A percentile compares a stretch with the other conserved stretches of the same genome.
These are phyloP conservation scores for Penicillium palitans DNA, from an alignment of 2,329 filamentous ascomycete species.

Conservation along the genomic window DNA sequence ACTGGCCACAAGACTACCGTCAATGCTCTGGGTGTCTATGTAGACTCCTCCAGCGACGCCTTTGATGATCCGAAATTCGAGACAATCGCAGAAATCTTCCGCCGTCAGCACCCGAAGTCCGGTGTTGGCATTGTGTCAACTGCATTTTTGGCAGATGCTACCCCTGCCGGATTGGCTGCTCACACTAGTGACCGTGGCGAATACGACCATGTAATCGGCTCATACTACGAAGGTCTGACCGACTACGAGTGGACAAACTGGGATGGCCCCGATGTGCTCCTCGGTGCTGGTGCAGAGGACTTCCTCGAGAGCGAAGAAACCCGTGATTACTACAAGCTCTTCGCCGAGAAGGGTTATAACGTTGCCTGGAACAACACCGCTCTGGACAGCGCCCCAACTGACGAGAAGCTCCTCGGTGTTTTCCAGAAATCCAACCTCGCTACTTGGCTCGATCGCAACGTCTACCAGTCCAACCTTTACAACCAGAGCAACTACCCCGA, in stretches of 20 bases:
- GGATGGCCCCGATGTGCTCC: slow-evolving; percentile 74
- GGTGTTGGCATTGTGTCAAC: slow-evolving; percentile 70
- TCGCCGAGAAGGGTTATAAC: slow-evolving; percentile 70
- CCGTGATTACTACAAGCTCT: slow-evolving; percentile 66
- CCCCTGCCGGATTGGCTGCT: slow-evolving; percentile 70
- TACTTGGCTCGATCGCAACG: slow-evolving; percentile 83
- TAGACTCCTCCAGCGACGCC: slow-evolving; percentile 68
- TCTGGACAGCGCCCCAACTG: slow-evolving; percentile 58
- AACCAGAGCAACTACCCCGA: slow-evolving; percentile 67
- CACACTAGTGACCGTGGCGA: slow-evolving; percentile 70
- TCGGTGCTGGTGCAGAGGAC: slow-evolving; percentile 79
- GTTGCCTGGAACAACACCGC: slow-evolving; percentile 73
- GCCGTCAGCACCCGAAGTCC: slow-evolving; percentile 63
- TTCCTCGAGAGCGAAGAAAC: slow-evolving; percentile 66
- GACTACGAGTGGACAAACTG: slow-evolving; percentile 81
- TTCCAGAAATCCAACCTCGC: slow-evolving; percentile 75
- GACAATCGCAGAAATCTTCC: slow-evolving; percentile 71
- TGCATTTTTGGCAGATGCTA: slow-evolving; percentile 74
- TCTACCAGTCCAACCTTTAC: slow-evolving; percentile 71
- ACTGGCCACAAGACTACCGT: slow-evolving; percentile 81
- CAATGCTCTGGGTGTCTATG: slow-evolving; percentile 79
- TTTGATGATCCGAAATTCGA: slow-evolving; percentile 88
- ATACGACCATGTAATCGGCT: slow-evolving; percentile 72
- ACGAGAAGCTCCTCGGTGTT: slow-evolving; percentile 69
- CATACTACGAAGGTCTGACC: slow-evolving; percentile 70